These are phyloP conservation scores for Ophiocordyceps robertsii DNA, from an alignment of 2,329 filamentous ascomycete genomes.

Conservation along the genomic window DNA sequence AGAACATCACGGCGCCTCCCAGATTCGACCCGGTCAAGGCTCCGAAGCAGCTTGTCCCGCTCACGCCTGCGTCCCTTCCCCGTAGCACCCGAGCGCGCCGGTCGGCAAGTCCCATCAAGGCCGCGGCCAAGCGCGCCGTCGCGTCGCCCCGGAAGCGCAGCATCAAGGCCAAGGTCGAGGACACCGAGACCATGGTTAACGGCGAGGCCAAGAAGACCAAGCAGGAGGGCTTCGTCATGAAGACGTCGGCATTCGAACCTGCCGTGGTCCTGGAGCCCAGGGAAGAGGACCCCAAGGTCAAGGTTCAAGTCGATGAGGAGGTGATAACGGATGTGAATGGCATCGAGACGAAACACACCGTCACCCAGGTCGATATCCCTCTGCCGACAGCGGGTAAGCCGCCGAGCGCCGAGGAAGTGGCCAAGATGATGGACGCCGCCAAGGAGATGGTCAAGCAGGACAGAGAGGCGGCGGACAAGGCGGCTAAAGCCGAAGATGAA, in stretches of 20 bases:
- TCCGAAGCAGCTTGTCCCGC: slow-evolving; percentile 31
- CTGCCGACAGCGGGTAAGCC: slow-evolving; percentile 44
- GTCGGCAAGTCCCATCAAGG: slow-evolving; percentile 44
- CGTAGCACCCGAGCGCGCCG: slow-evolving; percentile 37
- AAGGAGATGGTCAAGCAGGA: slow-evolving; percentile 74
- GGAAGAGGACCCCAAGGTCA: slow-evolving; percentile 47
- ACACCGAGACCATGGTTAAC: slow-evolving; percentile 18
- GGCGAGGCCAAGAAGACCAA: slow-evolving; percentile 16
- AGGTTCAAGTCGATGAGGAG: slow-evolving; percentile 56
- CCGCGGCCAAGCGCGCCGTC: slow-evolving; percentile 26
- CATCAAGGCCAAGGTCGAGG: slow-evolving; percentile 27
- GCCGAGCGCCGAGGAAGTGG: slow-evolving; percentile 62
- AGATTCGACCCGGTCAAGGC: slow-evolving; percentile 49
- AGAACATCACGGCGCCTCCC: slow-evolving; percentile 70
- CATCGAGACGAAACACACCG: slow-evolving; percentile 55
- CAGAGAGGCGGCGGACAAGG: slow-evolving; percentile 27
- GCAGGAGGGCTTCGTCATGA: slow-evolving; percentile 23
- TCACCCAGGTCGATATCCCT: slow-evolving; percentile 65
- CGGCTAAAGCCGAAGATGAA: slow-evolving; percentile 25
- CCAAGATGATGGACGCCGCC: slow-evolving; percentile 74
- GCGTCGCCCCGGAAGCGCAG: slow-evolving; percentile 43
- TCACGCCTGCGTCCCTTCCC: slow-evolving; percentile 30
- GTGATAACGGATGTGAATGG: slow-evolving; percentile 40
- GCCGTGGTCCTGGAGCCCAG: slow-evolving; percentile 33
- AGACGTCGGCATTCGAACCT: slow-evolving; percentile 36